A percentile compares a stretch with the other conserved stretches of the same genome.
Conservation (phyloP, 192 early-diverging fungal genomes). For the Geranomyces variabilis region DNA sequence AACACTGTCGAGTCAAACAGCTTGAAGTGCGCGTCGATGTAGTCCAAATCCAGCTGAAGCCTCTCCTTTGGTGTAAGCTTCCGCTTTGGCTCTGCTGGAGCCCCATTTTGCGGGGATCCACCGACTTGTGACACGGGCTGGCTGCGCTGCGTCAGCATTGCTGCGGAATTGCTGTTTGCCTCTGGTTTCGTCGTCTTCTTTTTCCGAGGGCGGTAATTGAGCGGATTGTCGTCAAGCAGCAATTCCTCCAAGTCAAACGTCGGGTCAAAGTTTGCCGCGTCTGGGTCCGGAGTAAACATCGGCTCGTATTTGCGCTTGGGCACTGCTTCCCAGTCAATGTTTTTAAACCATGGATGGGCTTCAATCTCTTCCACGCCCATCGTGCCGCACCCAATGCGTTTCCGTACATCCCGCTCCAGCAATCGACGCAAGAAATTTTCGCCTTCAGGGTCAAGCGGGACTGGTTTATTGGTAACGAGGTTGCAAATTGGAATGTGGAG, state of each 20-base stretch:
- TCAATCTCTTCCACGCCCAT: slow-evolving; percentile 65
- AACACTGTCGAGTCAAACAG: slow-evolving; percentile 83
- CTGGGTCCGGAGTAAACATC: slow-evolving; percentile 52
- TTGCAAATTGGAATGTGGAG: slow-evolving; percentile 62
- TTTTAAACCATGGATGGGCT: slow-evolving; percentile 55
- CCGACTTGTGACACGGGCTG: neutral
- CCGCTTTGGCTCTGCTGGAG: neutral
- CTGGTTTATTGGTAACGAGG: slow-evolving; percentile 30
- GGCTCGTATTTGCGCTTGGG: slow-evolving; percentile 44
- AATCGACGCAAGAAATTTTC: slow-evolving; percentile 45
- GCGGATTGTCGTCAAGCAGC: slow-evolving; percentile 70
- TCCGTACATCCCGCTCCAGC: slow-evolving; percentile 68
- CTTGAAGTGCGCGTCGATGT: slow-evolving; percentile 73
- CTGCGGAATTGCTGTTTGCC: slow-evolving; percentile 17
- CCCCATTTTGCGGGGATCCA: neutral
- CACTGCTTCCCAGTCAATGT: slow-evolving; percentile 55
- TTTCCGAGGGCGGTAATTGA: slow-evolving; percentile 56
- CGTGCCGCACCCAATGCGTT: slow-evolving; percentile 76
- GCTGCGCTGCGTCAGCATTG: neutral
- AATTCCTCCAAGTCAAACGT: slow-evolving; percentile 76
- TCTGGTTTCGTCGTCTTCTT: slow-evolving; percentile 44
- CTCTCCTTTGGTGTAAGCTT: slow-evolving; percentile 52
- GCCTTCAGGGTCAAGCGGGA: slow-evolving; percentile 26
- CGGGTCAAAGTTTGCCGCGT: slow-evolving; percentile 72
- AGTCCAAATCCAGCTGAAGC: slow-evolving; percentile 64